Conservation (phyloP, 176 grass and related monocot species). For the Raddia distichophylla region DNA sequence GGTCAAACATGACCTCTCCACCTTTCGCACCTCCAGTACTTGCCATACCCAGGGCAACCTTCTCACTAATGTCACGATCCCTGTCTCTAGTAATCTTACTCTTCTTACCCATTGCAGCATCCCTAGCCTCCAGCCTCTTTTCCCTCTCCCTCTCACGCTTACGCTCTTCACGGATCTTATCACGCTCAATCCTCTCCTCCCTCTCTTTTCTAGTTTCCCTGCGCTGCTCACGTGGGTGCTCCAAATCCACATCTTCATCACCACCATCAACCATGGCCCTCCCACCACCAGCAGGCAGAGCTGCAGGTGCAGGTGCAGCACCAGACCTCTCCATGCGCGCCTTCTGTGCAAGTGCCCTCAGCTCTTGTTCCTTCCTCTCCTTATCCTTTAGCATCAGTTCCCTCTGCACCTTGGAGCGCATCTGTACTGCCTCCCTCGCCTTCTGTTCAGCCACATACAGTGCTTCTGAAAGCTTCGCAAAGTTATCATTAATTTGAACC, state of each 20-base stretch:
- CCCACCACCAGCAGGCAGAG: constrained; percentile 31
- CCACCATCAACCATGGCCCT: constrained; percentile 50
- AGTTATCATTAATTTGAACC: constrained; percentile 98
- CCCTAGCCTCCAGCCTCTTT: constrained; percentile 84
- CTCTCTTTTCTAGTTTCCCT: constrained; percentile 80
- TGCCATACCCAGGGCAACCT: constrained; percentile 95
- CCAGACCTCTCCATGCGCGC: constrained; percentile 92
- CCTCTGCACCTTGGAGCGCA: constrained; percentile 95
- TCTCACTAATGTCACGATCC: constrained; percentile 92
- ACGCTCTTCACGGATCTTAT: constrained; percentile 84
- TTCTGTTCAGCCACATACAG: constrained; percentile 98
- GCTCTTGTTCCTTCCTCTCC: constrained; percentile 95
- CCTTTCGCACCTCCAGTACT: constrained; percentile 59
- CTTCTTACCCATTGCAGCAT: constrained; percentile 87
- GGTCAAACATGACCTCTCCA: constrained; percentile 97
- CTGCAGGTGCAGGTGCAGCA: constrained; percentile 57
- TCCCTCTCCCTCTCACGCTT: constrained; percentile 90
- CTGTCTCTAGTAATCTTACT: constrained; percentile 90
- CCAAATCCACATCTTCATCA: constrained; percentile 64
- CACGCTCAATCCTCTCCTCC: constrained; percentile 87
- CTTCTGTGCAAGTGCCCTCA: constrained; percentile 88
- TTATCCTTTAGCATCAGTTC: constrained; percentile 92
- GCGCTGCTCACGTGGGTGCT: constrained; percentile 58
- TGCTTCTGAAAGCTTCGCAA: constrained; percentile 89
- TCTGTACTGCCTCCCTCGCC: constrained; percentile 89